Percentiles rank a stretch among this genome's conserved stretches.
phyloP scores from a whole-genome alignment of 768 basidiomycete species.

The Suillus variegatus region DNA sequence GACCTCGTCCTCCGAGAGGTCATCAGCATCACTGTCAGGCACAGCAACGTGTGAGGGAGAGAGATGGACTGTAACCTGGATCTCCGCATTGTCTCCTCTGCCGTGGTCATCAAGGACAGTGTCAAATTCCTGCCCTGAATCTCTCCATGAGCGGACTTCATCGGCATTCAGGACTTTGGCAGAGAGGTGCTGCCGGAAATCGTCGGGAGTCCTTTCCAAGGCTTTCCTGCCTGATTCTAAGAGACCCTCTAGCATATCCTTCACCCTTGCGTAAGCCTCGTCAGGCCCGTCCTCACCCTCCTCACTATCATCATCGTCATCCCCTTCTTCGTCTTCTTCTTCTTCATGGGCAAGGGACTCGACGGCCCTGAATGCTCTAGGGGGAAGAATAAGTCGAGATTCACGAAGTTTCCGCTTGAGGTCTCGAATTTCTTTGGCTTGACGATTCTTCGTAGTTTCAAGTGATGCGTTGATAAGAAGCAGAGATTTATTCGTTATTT shows the following conservation, averaged over 20 bases:
- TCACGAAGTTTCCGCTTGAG: constrained; percentile 82
- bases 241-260: constrained; percentile 61
- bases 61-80: constrained; percentile 17
- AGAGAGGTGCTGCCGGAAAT: constrained; percentile 49
- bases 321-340: constrained; percentile 38
- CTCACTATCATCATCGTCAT: constrained; percentile 46
- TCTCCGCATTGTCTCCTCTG: constrained; percentile 19
- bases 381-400: constrained; percentile 76
- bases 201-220: constrained; percentile 56
- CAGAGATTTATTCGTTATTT: constrained; percentile 87
- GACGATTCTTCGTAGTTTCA: constrained; percentile 76
- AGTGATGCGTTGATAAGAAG: constrained; percentile 82
- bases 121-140: constrained; percentile 28
- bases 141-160: constrained; percentile 66
- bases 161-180: constrained; percentile 75
- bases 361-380: constrained; percentile 57
- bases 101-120: constrained; percentile 14
- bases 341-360: constrained; percentile 47
- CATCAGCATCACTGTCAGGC: constrained; percentile 17
- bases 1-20: constrained; percentile 29
- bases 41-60: constrained; percentile 23
- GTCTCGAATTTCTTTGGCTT: constrained; percentile 84
- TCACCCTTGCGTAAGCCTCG: constrained; percentile 63
- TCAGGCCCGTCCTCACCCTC: constrained; percentile 48
- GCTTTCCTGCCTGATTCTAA: constrained; percentile 60